phyloP scores from a whole-genome alignment of 768 basidiomycete species.

The Trametes elegans region DNA sequence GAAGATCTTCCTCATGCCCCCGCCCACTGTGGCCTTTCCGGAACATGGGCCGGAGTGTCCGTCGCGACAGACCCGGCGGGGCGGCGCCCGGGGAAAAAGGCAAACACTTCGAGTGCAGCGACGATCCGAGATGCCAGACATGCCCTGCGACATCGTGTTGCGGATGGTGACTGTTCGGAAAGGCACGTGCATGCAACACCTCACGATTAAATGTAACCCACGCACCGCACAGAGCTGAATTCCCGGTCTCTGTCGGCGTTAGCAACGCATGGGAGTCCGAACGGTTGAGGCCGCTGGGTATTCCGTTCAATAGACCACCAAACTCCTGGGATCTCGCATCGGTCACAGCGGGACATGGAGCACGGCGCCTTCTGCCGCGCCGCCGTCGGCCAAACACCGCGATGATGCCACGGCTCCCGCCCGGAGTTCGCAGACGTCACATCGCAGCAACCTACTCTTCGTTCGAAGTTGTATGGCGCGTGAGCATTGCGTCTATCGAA shows the following conservation, averaged over 20 bases:
- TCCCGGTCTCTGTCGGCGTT: too few species aligned
- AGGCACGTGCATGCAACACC: too few species aligned
- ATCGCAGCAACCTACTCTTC: neutral
- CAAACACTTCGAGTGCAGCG: neutral
- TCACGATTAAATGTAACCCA: too few species aligned
- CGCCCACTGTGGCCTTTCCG: neutral
- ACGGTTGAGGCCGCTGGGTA: too few species aligned
- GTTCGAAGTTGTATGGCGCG: neutral
- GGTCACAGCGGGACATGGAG: neutral
- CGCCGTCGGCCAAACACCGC: constrained; percentile 2
- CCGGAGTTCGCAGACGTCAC: neutral
- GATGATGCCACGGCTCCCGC: neutral
- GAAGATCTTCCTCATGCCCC: neutral
- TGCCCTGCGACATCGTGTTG: too few species aligned
- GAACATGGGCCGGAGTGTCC: neutral
- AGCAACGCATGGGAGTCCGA: too few species aligned
- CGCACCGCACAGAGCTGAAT: too few species aligned
- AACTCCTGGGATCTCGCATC: too few species aligned
- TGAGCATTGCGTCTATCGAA: neutral
- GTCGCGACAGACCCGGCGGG: neutral
- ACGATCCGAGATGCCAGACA: neutral
- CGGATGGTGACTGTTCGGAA: too few species aligned
- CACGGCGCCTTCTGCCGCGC: neutral
- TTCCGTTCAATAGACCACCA: too few species aligned
- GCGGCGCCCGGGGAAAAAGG: neutral